These are phyloP conservation scores for Aspergillus thermomutatus DNA, from an alignment of 2,329 filamentous ascomycete genomes.

Conservation along the genomic window DNA sequence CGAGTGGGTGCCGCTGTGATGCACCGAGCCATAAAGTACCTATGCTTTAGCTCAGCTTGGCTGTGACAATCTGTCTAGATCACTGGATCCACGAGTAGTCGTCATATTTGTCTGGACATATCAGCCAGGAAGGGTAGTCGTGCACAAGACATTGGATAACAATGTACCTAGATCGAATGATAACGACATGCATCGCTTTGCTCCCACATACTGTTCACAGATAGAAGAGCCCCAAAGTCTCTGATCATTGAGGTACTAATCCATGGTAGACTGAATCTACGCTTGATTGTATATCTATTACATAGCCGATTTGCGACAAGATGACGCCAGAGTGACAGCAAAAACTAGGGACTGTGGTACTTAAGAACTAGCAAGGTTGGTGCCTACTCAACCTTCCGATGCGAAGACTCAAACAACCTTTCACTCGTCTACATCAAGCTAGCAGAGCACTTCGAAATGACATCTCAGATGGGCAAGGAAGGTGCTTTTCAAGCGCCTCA, in stretches of 20 bases:
- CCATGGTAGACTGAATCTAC: background rate
- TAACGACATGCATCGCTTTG: background rate
- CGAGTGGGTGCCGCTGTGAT: background rate
- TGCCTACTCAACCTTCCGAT: background rate
- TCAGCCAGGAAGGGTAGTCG: background rate
- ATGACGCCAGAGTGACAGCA: conserved; percentile 25
- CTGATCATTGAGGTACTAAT: background rate
- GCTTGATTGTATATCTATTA: background rate
- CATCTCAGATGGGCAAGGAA: conserved; percentile 21
- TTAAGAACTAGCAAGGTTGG: background rate
- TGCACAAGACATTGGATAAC: background rate
- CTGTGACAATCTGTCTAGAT: background rate
- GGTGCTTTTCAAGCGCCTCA: conserved; percentile 23
- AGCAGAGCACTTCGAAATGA: conserved; percentile 12
- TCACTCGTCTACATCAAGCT: background rate
- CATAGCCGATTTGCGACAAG: conserved; percentile 9
- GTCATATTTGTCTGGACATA: background rate
- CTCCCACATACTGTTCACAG: background rate
- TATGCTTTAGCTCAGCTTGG: background rate
- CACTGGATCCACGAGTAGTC: background rate
- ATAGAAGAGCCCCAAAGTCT: background rate
- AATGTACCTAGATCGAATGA: background rate
- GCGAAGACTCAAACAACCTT: background rate
- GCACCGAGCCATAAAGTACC: background rate
- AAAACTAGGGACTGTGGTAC: background rate